Evolutionary conservation across 768 basidiomycete species (phyloP), one percentile per base, ranked within the genome.

Genomic region (Tylopilus subfusipes): DNA sequence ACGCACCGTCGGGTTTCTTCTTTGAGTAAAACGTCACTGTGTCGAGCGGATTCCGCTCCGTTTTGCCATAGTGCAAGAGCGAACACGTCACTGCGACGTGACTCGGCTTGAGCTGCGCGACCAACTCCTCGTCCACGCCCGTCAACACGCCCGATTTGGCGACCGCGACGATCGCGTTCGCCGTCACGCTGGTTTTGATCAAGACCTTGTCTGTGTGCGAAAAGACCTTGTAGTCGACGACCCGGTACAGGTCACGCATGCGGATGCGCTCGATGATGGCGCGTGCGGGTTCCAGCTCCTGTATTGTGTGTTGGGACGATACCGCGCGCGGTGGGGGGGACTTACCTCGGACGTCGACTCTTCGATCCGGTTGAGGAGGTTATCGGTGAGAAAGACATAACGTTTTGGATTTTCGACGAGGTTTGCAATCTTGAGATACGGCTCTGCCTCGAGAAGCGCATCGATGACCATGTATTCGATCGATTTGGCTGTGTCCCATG

Each of bases 381-480:
- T 70, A 57, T 93, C 91, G 0, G 86, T 90, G 2, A 93, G 74
- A 54, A 78, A 73, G 3, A 91, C 60, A 53, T 81, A 92, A 50
- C 76, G 73, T 50, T 80, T 72, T 0, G 89, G 84, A 18, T 88
- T 67, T 25, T 76, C 66, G 16, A 91, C 77, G 5, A 73, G 71
- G 1, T 76, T 66, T 0, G 86, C 82, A 45, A 93, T 78, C 42
- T 82, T 75, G 65, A 92, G 66, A 54, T 78, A 53, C 0, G 82
- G 78, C 34, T 93, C 87, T 0, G 91, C 91, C 0, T 72, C 71
- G 1, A 85, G 70, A n/a, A 93, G 76, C 0, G 79, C 88, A 59
- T 93, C 90, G 14, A 90, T 76, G n/a, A 93, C 74, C 91, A 93
- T 93, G 62, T 85, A 81, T 66, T 91, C 91, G 48, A 92, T 85